Conservation (phyloP, 805 yeast species). For the Limtongozyma cylindracea region DNA sequence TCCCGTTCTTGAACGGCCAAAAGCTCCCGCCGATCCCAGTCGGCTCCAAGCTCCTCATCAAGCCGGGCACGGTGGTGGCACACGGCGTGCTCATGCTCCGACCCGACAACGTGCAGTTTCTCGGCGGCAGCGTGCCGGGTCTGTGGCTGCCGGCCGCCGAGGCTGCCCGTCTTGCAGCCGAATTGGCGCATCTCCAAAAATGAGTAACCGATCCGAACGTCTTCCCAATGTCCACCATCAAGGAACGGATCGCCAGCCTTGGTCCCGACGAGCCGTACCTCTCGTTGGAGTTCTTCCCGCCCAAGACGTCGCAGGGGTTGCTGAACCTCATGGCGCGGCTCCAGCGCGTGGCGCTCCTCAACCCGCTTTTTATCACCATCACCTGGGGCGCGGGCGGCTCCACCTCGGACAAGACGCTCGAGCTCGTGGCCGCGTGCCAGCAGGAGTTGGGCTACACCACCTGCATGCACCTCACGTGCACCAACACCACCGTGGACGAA, state of each 20-base stretch:
- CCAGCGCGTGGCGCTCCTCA: slow-evolving; percentile 67
- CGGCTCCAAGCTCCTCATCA: too few species aligned
- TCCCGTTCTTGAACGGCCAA: too few species aligned
- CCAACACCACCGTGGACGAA: slow-evolving; percentile 57
- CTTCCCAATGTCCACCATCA: slow-evolving; percentile 4
- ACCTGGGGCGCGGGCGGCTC: slow-evolving; percentile 99
- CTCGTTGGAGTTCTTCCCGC: slow-evolving; percentile 93
- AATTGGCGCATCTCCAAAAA: too few species aligned
- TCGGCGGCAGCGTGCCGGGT: too few species aligned
- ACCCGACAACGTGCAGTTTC: too few species aligned
- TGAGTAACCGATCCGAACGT: too few species aligned
- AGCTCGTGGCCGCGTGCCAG: slow-evolving; percentile 58
- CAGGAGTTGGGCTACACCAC: slow-evolving; percentile 63
- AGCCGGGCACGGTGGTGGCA: too few species aligned
- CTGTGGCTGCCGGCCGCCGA: too few species aligned
- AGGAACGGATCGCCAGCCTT: slow-evolving; percentile 13
- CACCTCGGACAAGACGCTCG: slow-evolving; percentile 67
- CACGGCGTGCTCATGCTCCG: too few species aligned
- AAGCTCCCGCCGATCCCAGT: too few species aligned
- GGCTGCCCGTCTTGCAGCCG: too few species aligned
- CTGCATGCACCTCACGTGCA: slow-evolving; percentile 87
- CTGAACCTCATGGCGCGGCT: slow-evolving; percentile 69
- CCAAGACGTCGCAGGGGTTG: slow-evolving; percentile 79
- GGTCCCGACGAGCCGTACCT: slow-evolving; percentile 32
- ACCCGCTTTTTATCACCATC: slow-evolving; percentile 75